Base-by-base conservation (phyloP, 2,329 filamentous ascomycete species). In the Beauveria varroae region DNA sequence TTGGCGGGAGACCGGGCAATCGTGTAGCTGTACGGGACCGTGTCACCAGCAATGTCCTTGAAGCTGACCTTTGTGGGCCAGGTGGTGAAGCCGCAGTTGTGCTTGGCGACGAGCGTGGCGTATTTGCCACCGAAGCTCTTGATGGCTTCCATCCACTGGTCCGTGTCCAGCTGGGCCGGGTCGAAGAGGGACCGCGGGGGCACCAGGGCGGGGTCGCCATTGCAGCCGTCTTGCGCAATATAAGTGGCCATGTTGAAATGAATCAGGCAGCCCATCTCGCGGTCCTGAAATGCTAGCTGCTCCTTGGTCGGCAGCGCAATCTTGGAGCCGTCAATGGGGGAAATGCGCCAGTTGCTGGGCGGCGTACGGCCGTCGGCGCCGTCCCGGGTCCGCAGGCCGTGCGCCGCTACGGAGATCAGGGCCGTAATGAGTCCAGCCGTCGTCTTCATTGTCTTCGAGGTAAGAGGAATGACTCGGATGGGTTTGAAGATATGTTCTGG, bases 41-140 rank as follows among this genome's bases (percentile, higher is more conserved):
- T 65, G 16, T 66, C 57, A 18, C 67, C 67, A 16, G 68, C 67
- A 4, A 64, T 57, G 14, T 66, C 65, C 49, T 62, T 54, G 51
- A 71, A 70, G 18, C 57, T 63, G 6, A 71, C 68, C 43, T 67
- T 51, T 44, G 68, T 70, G 1, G 69, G 69, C 69, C 69, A 71
- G 2, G 64, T 67, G 3, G 66, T 65, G 60, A 70, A 71, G 14
- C 69, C 69, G 59, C 69, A 71, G 52, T 71, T 71, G 60, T 71
- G 69, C 55, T 70, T 71, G 9, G 67, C 69, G 5, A 70, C 69
- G 28, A 71, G 62, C 1, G 69, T 71, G 18, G 69, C 69, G 54
- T 69, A 70, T 43, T 66, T 66, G 10, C 65, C 69, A n/a, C 69
- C 69, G 0, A 67, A 56, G 9, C 68, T 65, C 20, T 54, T 59